Conservation (phyloP, 148 eudicot genomes). For the Chenopodium quinoa region DNA sequence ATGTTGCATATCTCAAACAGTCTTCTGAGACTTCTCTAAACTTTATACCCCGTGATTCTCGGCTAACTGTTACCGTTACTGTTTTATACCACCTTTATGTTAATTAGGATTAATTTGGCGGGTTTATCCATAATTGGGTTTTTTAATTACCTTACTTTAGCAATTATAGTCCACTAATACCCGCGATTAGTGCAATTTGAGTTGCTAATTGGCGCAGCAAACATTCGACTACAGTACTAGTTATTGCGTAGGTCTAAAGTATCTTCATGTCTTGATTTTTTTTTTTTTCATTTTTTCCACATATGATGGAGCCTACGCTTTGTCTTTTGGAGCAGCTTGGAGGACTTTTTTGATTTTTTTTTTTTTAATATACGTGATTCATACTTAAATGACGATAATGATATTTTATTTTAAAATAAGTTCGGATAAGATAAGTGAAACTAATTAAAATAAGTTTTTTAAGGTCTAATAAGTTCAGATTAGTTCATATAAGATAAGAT, state of each 20-base stretch:
- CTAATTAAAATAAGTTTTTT: too few species aligned
- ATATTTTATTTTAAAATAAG: too few species aligned
- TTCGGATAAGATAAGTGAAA: too few species aligned
- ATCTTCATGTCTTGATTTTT: neutral
- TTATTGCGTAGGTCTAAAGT: neutral
- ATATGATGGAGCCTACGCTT: slow-evolving; percentile 10
- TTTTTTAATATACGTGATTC: too few species aligned
- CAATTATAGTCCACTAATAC: neutral
- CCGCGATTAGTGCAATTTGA: slow-evolving; percentile 23
- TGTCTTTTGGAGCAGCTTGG: neutral
- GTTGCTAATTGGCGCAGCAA: neutral
- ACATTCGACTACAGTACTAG: neutral
- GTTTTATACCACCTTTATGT: neutral
- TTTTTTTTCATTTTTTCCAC: neutral
- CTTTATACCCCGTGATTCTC: slow-evolving; percentile 25
- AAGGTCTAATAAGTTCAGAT: too few species aligned
- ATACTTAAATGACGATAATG: too few species aligned
- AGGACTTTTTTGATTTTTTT: too few species aligned
- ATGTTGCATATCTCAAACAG: slow-evolving; percentile 4
- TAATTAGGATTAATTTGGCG: neutral
- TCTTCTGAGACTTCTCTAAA: neutral
- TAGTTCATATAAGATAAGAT: too few species aligned
- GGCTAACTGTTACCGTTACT: slow-evolving; percentile 3
- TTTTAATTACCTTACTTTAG: neutral
- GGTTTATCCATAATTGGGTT: neutral